These are phyloP conservation scores for Cercophora newfieldiana DNA, from an alignment of 495 filamentous ascomycete species.

Conservation along the genomic window DNA sequence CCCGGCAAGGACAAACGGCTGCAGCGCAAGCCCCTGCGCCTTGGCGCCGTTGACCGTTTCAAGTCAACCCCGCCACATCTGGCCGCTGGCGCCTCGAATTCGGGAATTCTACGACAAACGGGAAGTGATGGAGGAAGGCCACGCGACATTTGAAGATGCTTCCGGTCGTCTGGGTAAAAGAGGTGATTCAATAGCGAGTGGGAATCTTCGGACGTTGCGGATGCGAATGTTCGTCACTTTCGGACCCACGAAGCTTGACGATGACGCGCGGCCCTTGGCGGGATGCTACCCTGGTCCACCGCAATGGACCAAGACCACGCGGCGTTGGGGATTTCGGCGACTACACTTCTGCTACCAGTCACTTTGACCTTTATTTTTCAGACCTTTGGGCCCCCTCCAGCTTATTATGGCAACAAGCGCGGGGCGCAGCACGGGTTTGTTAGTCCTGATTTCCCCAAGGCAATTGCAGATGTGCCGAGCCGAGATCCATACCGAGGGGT, in stretches of 20 bases:
- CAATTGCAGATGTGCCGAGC: not conserved
- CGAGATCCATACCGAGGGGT: not conserved
- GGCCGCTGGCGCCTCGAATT: not conserved
- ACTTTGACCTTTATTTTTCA: not conserved
- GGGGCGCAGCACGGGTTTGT: not conserved
- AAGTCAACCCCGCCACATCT: not conserved
- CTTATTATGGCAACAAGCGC: not conserved
- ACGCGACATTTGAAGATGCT: too few species aligned
- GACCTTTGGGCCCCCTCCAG: not conserved
- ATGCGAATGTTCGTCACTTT: not conserved
- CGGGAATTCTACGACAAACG: too few species aligned
- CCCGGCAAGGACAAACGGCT: not conserved
- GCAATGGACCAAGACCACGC: not conserved
- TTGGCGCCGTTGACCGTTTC: constrained; percentile 3
- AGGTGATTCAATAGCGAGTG: too few species aligned
- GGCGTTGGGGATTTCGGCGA: not conserved
- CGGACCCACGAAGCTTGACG: not conserved
- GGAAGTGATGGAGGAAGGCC: too few species aligned
- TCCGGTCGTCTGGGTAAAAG: too few species aligned
- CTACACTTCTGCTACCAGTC: not conserved
- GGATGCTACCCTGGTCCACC: too few species aligned
- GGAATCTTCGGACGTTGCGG: not conserved
- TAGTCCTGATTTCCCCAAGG: not conserved
- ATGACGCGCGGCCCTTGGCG: constrained; percentile 9
- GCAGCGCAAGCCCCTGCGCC: not conserved